Evolutionary conservation across 257 asterid genomes (phyloP), one percentile per base, ranked within the genome.

Genomic region (Anisodus tanguticus): DNA sequence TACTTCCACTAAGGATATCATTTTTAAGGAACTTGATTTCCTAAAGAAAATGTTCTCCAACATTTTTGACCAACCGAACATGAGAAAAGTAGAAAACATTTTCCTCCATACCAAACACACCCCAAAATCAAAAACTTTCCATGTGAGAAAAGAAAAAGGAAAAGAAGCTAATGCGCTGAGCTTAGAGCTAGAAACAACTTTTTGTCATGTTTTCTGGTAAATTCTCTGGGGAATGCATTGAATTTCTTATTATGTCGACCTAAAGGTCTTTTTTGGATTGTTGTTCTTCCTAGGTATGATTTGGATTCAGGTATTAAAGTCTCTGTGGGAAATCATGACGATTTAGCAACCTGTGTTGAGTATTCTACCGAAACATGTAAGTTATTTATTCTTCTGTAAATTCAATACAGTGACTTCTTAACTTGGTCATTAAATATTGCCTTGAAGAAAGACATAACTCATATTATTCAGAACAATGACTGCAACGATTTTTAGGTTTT

Each of bases 271-370:
- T 31, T 53, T 2, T 77, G 82, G 82, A 31, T 53, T 77, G 47
- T 53, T 53, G 15, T 26, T 53, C 66, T 83, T 83, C 82, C 49
- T 87, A 97, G 98, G 93, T 90, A 90, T 86, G 99, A 95, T 85
- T 85, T 95, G 97, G 87, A 79, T 82, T 84, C 89, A 51, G 99
- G 91, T 57, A 86, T 83, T 86, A 86, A 88, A 85, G 79, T 70
- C 37, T 88, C 85, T 37, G 79, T 97, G 72, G 98, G 98, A 82
- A 90, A 62, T 57, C 98, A 97, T 81, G 95, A 90, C 12, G 94
- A 95, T 86, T 45, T 87, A 67, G 97, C 98, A 57, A 88, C 97
- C n/a, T 92, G 95, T 86, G 88, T 92, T 55, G 99, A 97, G 79
- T 93, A 90, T 88, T 93, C 94, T 16, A 82, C 88, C 78, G 94